These are phyloP conservation scores for Cryptococcus amylolentus DNA, from an alignment of 1,284 basidiomycete species.

Conservation along the genomic window DNA sequence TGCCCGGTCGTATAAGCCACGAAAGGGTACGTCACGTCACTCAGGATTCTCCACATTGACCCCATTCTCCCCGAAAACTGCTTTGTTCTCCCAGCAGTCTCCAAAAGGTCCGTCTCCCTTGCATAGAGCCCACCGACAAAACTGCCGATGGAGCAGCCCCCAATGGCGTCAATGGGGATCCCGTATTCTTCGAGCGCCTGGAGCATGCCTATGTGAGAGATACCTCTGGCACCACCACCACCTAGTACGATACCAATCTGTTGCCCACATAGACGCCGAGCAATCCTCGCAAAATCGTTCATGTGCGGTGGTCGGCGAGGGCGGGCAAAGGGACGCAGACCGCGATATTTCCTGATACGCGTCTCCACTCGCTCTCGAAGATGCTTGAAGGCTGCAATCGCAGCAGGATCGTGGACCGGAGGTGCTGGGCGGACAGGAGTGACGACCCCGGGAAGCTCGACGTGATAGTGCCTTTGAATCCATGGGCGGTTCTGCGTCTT, in stretches of 20 bases:
- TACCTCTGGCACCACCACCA: constrained; percentile 91
- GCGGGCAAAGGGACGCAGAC: constrained; percentile 62
- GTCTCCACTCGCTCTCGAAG: constrained; percentile 87
- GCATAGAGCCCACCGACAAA: constrained; percentile 97
- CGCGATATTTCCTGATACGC: constrained; percentile 80
- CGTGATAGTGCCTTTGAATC: constrained; percentile 56
- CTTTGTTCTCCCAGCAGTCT: constrained; percentile 70
- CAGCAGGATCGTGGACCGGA: constrained; percentile 74
- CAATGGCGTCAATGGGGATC: constrained; percentile 89
- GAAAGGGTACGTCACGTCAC: constrained; percentile 93
- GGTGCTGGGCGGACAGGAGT: constrained; percentile 58
- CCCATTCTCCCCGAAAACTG: constrained; percentile 79
- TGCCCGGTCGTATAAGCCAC: constrained; percentile 98
- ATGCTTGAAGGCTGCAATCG: constrained; percentile 69
- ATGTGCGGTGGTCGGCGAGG: constrained; percentile 74
- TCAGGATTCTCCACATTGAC: constrained; percentile 89
- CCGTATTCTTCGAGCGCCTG: constrained; percentile 86
- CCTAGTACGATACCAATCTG: constrained; percentile 93
- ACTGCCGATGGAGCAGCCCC: constrained; percentile 83
- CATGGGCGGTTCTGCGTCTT: constrained; percentile 74
- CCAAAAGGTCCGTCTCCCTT: constrained; percentile 84
- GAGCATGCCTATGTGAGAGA: constrained; percentile 86
- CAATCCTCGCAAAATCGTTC: constrained; percentile 90
- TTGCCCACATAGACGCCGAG: constrained; percentile 84
- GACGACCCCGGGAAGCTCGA: constrained; percentile 54